Base-by-base conservation (phyloP, 2,329 filamentous ascomycete genomes). In the Xylariaceae sp. region DNA sequence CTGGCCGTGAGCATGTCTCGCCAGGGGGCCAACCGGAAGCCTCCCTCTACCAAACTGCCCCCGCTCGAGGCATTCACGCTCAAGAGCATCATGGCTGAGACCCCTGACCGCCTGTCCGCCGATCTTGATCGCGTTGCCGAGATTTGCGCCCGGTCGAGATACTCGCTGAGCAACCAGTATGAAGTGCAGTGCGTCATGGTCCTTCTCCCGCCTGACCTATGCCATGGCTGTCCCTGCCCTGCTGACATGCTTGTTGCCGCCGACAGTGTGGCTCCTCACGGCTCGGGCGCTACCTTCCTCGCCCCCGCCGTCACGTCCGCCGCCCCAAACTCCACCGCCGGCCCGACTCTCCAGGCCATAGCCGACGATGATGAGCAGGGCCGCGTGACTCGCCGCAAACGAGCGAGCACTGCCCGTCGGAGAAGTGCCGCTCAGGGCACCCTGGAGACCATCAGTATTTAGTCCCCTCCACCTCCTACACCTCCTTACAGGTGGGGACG, bases 111-210 rank as follows among this genome's bases (percentile, higher is more conserved):
- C 37, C 73, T 80, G 38, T 64, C 65, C 32, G 63, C 74, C 10
- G 74, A 79, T 46, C 58, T 81, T 31, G 75, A 80, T 40, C 68
- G 74, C 25, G 80, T 81, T 46, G 77, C 77, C 9, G 76, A 80
- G 52, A 80, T 81, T 19, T 81, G 76, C 56, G 77, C 77, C 23
- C 65, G 72, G 21, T 80, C 75, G 10, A 67, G 72, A 27, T 80
- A 80, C 52, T 80, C 75, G 25, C 52, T 80, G 32, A 79, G 75
- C 54, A 78, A 79, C 51, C 76, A 80, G 49, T 80, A 80, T 46
- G 77, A 80, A 47, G 73, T 78, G 5, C 77, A 81, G 8, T n/a
- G n/a, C n/a, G n/a, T n/a, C n/a, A n/a, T n/a, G n/a, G n/a, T n/a
- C n/a, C n/a, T n/a, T n/a, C n/a, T n/a, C n/a, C n/a, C n/a, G n/a